Evolutionary conservation across 768 basidiomycete species (phyloP), one percentile per base, ranked within the genome.

Genomic region (Boletus tylopilopsis): DNA sequence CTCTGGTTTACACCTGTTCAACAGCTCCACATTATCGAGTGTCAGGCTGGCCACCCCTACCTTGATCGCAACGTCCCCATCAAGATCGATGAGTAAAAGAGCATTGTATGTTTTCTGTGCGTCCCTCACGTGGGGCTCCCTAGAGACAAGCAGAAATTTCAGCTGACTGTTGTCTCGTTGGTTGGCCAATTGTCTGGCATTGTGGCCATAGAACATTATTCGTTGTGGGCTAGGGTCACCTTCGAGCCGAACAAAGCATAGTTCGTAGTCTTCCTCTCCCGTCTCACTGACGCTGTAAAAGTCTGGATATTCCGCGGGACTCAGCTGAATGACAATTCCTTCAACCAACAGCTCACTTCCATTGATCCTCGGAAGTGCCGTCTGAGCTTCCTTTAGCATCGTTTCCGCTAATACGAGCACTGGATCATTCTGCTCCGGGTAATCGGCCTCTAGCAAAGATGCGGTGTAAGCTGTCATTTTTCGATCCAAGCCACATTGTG

Each of bases 311-410:
- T 54, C 25, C 5, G 19, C n/a, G 36, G 47, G 23, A 21, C 9
- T 30, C 29, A 38, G 2, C n/a, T 5, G 19, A n/a, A 49, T 6
- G 11, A 49, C 8, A 8, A 54, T 30, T 1, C 40, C 54, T 6
- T 56, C 54, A 32, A 55, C 38, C 19, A 48, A 2, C 16, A 49
- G 12, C 33, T 56, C 54, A 19, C 37, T 23, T 32, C 9, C 19
- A 7, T 35, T 22, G 27, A 47, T 16, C n/a, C 10, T 4, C 2
- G 23, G 19, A 22, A 40, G 47, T 21, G n/a, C 7, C 5, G 22
- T 6, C 10, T 23, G 41, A 7, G 19, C 36, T 19, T 43, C 36
- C 13, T 45, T 6, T 2, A 22, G 15, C 10, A 35, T 47, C 10
- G 7, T 16, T 39, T 44, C 29, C 1, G 45, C 42, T n/a, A 43